phyloP scores from a whole-genome alignment of 108 stramenopile species.

The Skeletonema potamos region DNA sequence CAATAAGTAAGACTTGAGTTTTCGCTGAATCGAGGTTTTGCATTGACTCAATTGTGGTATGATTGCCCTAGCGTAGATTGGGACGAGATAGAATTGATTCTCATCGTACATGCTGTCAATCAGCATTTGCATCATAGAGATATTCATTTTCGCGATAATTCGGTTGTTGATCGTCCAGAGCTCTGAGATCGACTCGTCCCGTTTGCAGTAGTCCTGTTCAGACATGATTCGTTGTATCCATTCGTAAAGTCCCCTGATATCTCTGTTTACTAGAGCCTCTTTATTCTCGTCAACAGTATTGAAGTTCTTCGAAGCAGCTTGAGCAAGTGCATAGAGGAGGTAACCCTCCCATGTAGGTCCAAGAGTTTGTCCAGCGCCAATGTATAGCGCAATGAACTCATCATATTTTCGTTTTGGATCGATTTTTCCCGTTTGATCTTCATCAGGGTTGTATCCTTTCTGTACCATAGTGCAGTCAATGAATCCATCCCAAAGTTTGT shows the following conservation, averaged over 20 bases:
- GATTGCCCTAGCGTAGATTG: slow-evolving; percentile 64
- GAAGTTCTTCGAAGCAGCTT: slow-evolving; percentile 51
- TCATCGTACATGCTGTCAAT: slow-evolving; percentile 57
- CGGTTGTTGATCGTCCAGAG: slow-evolving; percentile 60
- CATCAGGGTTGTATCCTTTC: slow-evolving; percentile 45
- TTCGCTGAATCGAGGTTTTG: slow-evolving; percentile 60
- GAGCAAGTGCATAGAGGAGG: slow-evolving; percentile 70
- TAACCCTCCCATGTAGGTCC: slow-evolving; percentile 57
- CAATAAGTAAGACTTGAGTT: slow-evolving; percentile 64
- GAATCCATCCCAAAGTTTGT: slow-evolving; percentile 64
- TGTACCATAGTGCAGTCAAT: slow-evolving; percentile 47
- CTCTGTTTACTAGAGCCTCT: slow-evolving; percentile 58
- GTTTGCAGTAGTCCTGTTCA: slow-evolving; percentile 37
- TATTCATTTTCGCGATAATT: slow-evolving; percentile 62
- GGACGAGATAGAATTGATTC: slow-evolving; percentile 36
- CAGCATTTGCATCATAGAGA: slow-evolving; percentile 75
- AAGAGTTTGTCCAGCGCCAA: slow-evolving; percentile 63
- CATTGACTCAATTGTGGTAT: slow-evolving; percentile 84
- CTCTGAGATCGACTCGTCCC: slow-evolving; percentile 43
- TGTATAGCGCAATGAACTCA: slow-evolving; percentile 81
- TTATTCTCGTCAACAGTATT: slow-evolving; percentile 24
- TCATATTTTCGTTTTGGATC: slow-evolving; percentile 60
- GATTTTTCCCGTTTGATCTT: slow-evolving; percentile 55
- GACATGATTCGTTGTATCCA: slow-evolving; percentile 46
- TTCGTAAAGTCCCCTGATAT: slow-evolving; percentile 65